These are phyloP conservation scores for Pleurotus pulmonarius DNA, from an alignment of 768 basidiomycete species.

Conservation along the genomic window DNA sequence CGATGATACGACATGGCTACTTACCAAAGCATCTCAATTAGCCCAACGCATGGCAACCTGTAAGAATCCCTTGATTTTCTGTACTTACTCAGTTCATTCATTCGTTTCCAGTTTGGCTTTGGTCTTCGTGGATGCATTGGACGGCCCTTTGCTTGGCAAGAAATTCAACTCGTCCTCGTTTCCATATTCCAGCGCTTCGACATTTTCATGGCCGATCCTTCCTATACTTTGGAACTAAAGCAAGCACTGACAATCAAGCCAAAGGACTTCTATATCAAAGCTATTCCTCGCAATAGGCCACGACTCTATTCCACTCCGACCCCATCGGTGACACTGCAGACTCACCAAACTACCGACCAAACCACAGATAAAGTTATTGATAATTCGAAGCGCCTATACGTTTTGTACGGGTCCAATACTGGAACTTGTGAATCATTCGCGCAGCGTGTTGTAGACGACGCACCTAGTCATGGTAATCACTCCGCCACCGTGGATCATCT, in stretches of 20 bases:
- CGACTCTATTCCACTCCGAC: conserved; percentile 13
- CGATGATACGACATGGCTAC: too few species aligned
- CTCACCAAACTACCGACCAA: not conserved
- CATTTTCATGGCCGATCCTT: conserved; percentile 35
- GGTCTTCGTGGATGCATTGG: conserved; percentile 26
- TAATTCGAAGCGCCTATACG: conserved; percentile 24
- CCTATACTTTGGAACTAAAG: conserved; percentile 40
- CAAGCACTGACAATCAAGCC: conserved; percentile 47
- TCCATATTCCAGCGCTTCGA: conserved; percentile 44
- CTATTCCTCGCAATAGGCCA: conserved; percentile 25
- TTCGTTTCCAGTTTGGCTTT: conserved; percentile 14
- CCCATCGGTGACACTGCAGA: conserved; percentile 13
- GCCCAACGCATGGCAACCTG: conserved; percentile 43
- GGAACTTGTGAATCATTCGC: conserved; percentile 48
- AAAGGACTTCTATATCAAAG: conserved; percentile 34
- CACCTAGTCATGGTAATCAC: conserved; percentile 28
- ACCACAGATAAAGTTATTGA: not conserved
- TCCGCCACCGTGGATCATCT: too few species aligned
- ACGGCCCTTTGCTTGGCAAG: conserved; percentile 46
- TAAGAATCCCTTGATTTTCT: conserved; percentile 14
- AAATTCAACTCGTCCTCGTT: conserved; percentile 37
- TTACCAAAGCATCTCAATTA: conserved; percentile 7
- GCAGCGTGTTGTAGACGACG: conserved; percentile 36
- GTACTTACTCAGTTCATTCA: conserved; percentile 20
- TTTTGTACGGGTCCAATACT: conserved; percentile 45